Base-by-base conservation (phyloP, 306 rosid species). In the Prunus mira region DNA sequence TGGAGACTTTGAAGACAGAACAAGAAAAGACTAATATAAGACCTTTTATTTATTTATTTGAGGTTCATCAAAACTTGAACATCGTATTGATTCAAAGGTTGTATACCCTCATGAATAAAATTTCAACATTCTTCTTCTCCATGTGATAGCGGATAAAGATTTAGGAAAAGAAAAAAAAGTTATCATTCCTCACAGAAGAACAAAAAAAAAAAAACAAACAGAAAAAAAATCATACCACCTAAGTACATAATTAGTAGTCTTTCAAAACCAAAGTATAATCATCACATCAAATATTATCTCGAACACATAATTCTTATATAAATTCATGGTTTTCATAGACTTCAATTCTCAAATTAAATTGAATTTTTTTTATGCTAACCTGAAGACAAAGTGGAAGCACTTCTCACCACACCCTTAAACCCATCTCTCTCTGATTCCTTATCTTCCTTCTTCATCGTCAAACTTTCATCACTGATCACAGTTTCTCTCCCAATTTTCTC, bases 311-410 rank as follows among this genome's bases (percentile, higher is more conserved):
- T 18, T 50, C 14, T 6, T 47, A 25, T 30, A 25, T 27, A 6
- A 50, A 12, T 47, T 12, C 50, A 68, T 20, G 51, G 18, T 46
- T 51, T 12, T 14, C 10, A 4, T 3, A 19, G 12, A 55, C 57
- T 8, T 17, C 22, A 60, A 71, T 66, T 76, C 70, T 46, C 17
- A 12, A 25, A 72, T 19, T 46, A 13, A 51, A 27, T 51, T 52
- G 47, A 70, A 34, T 5, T 32, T 32, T 32, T 30, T 34, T 34
- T 67, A 49, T 56, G 64, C 87, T 24, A 58, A 94, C 98, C 97
- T 79, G 89, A 69, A 74, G 82, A 81, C 28, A 84, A 55, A 67
- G 81, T 27, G 15, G 87, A 89, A 57, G 83, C 76, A 73, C 80
- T 77, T 78, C 68, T 85, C 55, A 80, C 79, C 51, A 54, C 67